These are phyloP conservation scores for Fraxinus latifolia DNA, from an alignment of 305 asterid species.

Conservation along the genomic window DNA sequence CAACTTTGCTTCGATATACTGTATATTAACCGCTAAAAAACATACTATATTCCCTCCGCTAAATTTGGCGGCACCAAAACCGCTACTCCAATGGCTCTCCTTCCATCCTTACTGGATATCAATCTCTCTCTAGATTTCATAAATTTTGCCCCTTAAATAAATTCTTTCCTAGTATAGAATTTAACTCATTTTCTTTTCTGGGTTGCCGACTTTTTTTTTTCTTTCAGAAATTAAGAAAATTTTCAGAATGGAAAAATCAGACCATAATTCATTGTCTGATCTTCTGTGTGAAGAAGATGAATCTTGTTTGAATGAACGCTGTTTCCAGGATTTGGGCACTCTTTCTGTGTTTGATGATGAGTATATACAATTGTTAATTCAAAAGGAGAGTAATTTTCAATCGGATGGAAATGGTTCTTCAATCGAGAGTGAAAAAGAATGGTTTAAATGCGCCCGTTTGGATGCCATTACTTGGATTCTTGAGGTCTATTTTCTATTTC, in stretches of 20 bases:
- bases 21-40: conserved; percentile 8
- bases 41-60: conserved; percentile 24
- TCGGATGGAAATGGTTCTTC: conserved; percentile 1
- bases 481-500: conserved; percentile 28
- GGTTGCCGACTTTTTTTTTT: background rate
- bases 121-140: conserved; percentile 27
- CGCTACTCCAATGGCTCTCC: conserved; percentile 20
- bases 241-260: conserved; percentile 26
- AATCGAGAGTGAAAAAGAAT: conserved; percentile 14
- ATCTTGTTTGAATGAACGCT: conserved; percentile 22
- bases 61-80: conserved; percentile 52
- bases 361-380: conserved; percentile 30
- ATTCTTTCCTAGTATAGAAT: background rate
- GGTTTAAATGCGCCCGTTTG: conserved; percentile 32
- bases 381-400: conserved; percentile 28
- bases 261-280: conserved; percentile 20
- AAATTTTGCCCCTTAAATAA: conserved; percentile 2
- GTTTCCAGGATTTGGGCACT: conserved; percentile 13
- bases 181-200: background rate
- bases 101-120: conserved; percentile 6
- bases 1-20: background rate
- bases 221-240: background rate
- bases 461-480: conserved; percentile 48
- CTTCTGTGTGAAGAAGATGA: conserved; percentile 43
- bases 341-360: conserved; percentile 35